phyloP scores from a whole-genome alignment of 805 yeast genomes.

The Ogataea pini region DNA sequence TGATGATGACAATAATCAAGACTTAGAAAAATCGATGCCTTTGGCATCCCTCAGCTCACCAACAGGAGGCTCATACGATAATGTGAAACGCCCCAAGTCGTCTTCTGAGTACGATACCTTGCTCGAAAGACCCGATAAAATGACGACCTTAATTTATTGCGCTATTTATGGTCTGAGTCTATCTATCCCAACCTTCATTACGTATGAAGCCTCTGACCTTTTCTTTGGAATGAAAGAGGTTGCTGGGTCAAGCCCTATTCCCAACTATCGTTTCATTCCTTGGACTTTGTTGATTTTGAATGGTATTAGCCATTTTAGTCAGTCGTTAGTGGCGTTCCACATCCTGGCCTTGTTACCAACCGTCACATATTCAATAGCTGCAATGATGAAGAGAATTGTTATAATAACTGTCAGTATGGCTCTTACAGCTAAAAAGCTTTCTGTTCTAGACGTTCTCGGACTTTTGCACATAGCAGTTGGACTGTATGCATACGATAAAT shows the following conservation, averaged over 20 bases:
- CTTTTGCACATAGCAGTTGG: constrained; percentile 54
- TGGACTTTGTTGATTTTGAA: constrained; percentile 55
- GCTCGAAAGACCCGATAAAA: constrained; percentile 64
- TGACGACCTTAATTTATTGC: constrained; percentile 79
- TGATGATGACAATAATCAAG: constrained; percentile 1
- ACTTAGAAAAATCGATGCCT: constrained; percentile 11
- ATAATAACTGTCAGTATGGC: constrained; percentile 77
- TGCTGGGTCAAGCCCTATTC: constrained; percentile 22
- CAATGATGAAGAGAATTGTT: constrained; percentile 85
- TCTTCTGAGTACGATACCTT: constrained; percentile 9
- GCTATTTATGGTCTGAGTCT: constrained; percentile 69
- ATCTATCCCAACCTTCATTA: constrained; percentile 73
- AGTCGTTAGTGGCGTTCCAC: constrained; percentile 79
- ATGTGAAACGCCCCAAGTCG: not conserved
- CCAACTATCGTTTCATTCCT: constrained; percentile 37
- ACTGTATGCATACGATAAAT: constrained; percentile 61
- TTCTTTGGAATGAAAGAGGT: constrained; percentile 12
- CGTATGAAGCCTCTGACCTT: constrained; percentile 52
- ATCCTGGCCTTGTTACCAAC: constrained; percentile 80
- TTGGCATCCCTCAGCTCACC: not conserved
- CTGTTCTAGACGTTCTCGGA: constrained; percentile 50
- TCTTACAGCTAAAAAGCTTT: constrained; percentile 52
- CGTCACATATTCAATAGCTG: constrained; percentile 82
- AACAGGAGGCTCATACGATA: not conserved
- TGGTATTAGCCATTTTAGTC: constrained; percentile 77